Conservation (phyloP, 2,329 filamentous ascomycete species). For the Nothophaeocryptopus gaeumannii region DNA sequence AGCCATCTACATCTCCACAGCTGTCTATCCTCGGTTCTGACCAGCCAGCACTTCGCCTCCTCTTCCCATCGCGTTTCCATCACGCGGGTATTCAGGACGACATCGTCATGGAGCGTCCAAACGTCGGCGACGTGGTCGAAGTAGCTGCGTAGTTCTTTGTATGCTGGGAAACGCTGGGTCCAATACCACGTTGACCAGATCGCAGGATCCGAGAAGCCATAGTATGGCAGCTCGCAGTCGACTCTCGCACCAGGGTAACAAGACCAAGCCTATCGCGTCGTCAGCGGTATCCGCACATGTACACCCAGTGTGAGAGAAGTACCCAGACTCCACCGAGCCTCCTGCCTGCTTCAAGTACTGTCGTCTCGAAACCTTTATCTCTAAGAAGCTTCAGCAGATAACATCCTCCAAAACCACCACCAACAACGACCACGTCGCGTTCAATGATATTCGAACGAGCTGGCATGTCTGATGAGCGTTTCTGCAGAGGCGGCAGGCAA, state of each 20-base stretch:
- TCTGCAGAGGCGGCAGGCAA: too few species aligned
- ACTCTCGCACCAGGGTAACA: conserved; percentile 43
- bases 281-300: background rate
- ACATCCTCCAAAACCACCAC: conserved; percentile 21
- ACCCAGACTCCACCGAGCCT: conserved; percentile 37
- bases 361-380: conserved; percentile 30
- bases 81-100: conserved; percentile 56
- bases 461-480: too few species aligned
- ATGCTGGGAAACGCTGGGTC: conserved; percentile 29
- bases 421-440: conserved; percentile 14
- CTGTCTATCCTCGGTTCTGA: conserved; percentile 8
- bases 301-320: conserved; percentile 24
- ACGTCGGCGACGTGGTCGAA: conserved; percentile 61
- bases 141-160: conserved; percentile 51
- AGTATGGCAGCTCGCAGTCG: conserved; percentile 46
- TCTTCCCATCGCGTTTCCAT: conserved; percentile 48
- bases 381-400: conserved; percentile 29
- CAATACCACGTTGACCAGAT: conserved; percentile 57
- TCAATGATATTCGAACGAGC: background rate
- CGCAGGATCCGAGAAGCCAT: conserved; percentile 46
- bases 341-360: conserved; percentile 34
- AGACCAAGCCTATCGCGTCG: conserved; percentile 27
- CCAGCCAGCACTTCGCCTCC: conserved; percentile 25
- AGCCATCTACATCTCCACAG: conserved; percentile 36
- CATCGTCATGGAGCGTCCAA: conserved; percentile 56